These are phyloP conservation scores for Epichloe festucae DNA, from an alignment of 2,329 filamentous ascomycete genomes.

Conservation along the genomic window DNA sequence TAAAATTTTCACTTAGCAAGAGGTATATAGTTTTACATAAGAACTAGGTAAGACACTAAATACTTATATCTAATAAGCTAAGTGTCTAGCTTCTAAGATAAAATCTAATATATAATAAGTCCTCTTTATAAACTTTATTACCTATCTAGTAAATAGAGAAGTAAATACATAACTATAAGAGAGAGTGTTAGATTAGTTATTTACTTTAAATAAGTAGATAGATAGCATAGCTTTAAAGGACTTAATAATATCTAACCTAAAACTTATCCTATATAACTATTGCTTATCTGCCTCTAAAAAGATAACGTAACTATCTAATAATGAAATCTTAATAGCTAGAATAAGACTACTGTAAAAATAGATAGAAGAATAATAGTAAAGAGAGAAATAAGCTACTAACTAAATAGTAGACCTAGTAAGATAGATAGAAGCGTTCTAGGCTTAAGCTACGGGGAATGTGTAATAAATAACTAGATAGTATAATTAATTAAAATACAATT, in stretches of 20 bases:
- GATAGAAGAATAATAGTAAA: too few species aligned
- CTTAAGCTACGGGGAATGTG: too few species aligned
- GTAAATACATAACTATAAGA: background rate
- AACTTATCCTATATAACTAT: background rate
- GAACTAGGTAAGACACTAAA: too few species aligned
- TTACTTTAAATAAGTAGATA: background rate
- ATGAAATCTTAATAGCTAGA: rapidly evolving
- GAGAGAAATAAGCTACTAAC: too few species aligned
- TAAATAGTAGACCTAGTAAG: too few species aligned
- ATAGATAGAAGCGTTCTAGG: too few species aligned
- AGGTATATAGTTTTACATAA: rapidly evolving
- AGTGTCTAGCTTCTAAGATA: too few species aligned
- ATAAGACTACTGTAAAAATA: rapidly evolving
- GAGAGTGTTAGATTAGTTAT: background rate
- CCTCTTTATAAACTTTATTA: too few species aligned
- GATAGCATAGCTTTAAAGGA: background rate
- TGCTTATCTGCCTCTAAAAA: background rate
- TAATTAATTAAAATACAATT: too few species aligned
- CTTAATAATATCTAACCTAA: background rate
- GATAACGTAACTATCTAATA: too few species aligned
- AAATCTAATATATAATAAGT: too few species aligned
- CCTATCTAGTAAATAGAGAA: too few species aligned
- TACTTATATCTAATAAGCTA: rapidly evolving
- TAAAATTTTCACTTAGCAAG: rapidly evolving
- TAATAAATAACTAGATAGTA: rapidly evolving